Conservation (phyloP, 257 asterid species). For the Capsicum chinense region DNA sequence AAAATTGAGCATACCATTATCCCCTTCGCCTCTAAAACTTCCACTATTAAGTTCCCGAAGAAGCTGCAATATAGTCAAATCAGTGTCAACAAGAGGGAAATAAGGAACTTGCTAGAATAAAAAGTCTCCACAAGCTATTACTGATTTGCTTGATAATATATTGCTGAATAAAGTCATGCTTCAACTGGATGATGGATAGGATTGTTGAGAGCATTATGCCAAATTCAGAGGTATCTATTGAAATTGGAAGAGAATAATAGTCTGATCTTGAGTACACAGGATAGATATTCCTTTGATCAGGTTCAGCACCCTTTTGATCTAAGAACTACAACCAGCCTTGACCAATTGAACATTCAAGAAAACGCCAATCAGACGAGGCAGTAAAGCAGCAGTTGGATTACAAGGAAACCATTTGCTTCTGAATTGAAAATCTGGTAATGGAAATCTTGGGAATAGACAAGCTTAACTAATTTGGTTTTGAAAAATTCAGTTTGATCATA, state of each 20-base stretch:
- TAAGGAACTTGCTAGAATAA: background rate
- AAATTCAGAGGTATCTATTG: background rate
- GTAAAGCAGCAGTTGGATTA: background rate
- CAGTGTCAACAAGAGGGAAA: background rate
- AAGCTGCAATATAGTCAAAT: conserved; percentile 58
- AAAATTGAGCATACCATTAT: conserved; percentile 49
- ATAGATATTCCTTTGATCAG: background rate
- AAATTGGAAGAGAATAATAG: conserved; percentile 9
- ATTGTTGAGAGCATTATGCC: background rate
- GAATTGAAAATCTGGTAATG: background rate
- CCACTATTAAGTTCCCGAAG: conserved; percentile 78
- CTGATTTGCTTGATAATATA: background rate
- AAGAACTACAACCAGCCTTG: background rate
- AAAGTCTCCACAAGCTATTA: background rate
- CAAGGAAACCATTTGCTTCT: background rate
- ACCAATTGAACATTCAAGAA: conserved; percentile 3
- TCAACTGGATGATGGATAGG: background rate
- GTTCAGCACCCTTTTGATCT: background rate
- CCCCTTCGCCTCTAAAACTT: conserved; percentile 54
- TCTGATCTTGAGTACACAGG: background rate
- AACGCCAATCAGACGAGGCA: background rate
- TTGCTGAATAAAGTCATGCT: background rate
- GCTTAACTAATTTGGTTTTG: background rate
- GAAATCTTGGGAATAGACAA: background rate
- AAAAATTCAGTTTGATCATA: background rate